These are phyloP conservation scores for Candida glucosophila DNA, from an alignment of 1,139 yeast species.

Conservation along the genomic window DNA sequence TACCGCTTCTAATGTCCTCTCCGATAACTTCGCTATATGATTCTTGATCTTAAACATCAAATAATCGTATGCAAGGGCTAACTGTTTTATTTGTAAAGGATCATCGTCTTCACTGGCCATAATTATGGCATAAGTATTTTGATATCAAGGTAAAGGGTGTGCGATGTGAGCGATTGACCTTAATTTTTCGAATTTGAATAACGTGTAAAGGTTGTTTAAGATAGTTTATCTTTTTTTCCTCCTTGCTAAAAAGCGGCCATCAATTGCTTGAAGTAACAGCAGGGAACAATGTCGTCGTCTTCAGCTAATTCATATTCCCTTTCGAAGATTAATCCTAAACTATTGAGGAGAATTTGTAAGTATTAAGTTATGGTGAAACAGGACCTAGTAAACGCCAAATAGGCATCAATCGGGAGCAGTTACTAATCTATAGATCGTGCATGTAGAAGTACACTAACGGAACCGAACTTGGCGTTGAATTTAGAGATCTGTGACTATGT, in stretches of 20 bases:
- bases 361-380: background rate
- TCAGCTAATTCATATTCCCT: slow-evolving; percentile 29
- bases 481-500: slow-evolving; percentile 89
- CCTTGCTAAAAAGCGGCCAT: no score
- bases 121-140: background rate
- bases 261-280: no score
- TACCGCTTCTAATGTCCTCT: slow-evolving; percentile 25
- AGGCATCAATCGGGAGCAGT: slow-evolving; percentile 3
- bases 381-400: slow-evolving; percentile 2
- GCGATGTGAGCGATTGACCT: no score
- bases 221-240: no score
- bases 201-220: no score
- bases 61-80: slow-evolving; percentile 57
- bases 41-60: slow-evolving; percentile 53
- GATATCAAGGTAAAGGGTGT: no score
- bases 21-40: slow-evolving; percentile 33
- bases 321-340: slow-evolving; percentile 46
- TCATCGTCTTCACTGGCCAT: slow-evolving; percentile 32
- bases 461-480: slow-evolving; percentile 84
- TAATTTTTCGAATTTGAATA: no score
- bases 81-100: slow-evolving; percentile 51
- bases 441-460: slow-evolving; percentile 73
- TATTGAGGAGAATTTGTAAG: slow-evolving; percentile 57
- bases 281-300: slow-evolving; percentile 4
- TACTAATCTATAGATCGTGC: slow-evolving; percentile 55